Evolutionary conservation across 78 protist species (phyloP).

Genomic region (Dictyostelium purpureum): DNA sequence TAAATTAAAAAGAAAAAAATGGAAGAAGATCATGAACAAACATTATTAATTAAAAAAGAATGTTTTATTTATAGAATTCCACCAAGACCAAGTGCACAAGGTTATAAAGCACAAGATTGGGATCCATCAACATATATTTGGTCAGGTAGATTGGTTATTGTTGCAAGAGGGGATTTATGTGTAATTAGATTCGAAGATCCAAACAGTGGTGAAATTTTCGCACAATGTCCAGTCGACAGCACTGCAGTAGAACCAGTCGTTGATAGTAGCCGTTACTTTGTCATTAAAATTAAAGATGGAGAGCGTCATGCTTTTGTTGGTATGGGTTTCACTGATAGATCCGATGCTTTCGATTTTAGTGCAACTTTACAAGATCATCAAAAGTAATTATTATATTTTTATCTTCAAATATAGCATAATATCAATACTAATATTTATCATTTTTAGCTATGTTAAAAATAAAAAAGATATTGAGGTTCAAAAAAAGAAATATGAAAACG

Average conservation of each 20-base stretch:
- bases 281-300: constrained; percentile 82
- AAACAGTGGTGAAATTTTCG: constrained; percentile 76
- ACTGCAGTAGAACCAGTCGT: constrained; percentile 82
- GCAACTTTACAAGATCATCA: constrained; percentile 86
- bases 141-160: constrained; percentile 77
- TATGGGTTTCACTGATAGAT: constrained; percentile 85
- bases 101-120: constrained; percentile 87
- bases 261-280: constrained; percentile 88
- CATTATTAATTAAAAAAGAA: constrained; percentile 72
- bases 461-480: constrained; percentile 41
- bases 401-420: background rate
- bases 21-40: constrained; percentile 80
- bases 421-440: background rate
- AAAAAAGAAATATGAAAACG: constrained; percentile 35
- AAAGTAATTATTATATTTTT: constrained; percentile 18
- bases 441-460: constrained; percentile 53
- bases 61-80: constrained; percentile 86
- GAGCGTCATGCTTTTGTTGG: constrained; percentile 85
- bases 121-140: constrained; percentile 66
- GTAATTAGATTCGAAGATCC: constrained; percentile 75
- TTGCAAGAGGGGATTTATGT: constrained; percentile 58
- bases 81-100: constrained; percentile 73
- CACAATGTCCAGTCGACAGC: constrained; percentile 80
- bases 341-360: constrained; percentile 88
- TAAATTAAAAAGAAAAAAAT: too few relatives aligned